A percentile compares a stretch with the other conserved stretches of the same genome.
phyloP scores from a whole-genome alignment of 148 eudicot genomes.

The Hydrangea macrophylla region DNA sequence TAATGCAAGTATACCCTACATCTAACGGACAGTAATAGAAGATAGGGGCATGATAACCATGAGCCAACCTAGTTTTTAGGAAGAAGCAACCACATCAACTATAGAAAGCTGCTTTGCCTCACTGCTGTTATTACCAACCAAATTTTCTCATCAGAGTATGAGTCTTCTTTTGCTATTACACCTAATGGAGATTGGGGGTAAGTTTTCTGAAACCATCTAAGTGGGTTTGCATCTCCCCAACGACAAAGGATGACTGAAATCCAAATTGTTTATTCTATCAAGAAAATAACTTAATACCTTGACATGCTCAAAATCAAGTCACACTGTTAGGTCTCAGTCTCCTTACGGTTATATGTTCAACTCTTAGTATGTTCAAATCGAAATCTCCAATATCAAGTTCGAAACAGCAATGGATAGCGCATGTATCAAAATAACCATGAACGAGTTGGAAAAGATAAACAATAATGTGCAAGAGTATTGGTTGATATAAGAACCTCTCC shows the following conservation, averaged over 20 bases:
- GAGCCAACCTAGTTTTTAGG: neutral
- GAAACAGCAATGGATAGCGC: neutral
- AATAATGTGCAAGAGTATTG: neutral
- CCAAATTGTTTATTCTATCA: neutral
- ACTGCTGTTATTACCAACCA: neutral
- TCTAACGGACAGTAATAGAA: neutral
- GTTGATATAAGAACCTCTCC: slow-evolving; percentile 66
- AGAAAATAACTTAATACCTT: neutral
- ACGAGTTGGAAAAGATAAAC: neutral
- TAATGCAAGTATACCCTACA: neutral
- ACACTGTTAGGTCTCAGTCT: neutral
- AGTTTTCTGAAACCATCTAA: neutral
- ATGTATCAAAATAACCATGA: neutral
- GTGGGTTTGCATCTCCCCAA: neutral
- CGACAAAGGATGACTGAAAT: neutral
- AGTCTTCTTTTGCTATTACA: neutral
- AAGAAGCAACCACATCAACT: neutral
- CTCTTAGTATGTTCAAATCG: neutral
- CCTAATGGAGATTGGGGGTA: neutral
- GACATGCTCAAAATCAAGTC: neutral
- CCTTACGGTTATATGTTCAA: neutral
- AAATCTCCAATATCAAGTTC: neutral
- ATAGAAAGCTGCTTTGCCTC: neutral
- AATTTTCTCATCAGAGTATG: neutral
- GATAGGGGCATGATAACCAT: neutral